Base-by-base conservation (phyloP, 2,329 filamentous ascomycete species). In the Ilyonectria robusta region DNA sequence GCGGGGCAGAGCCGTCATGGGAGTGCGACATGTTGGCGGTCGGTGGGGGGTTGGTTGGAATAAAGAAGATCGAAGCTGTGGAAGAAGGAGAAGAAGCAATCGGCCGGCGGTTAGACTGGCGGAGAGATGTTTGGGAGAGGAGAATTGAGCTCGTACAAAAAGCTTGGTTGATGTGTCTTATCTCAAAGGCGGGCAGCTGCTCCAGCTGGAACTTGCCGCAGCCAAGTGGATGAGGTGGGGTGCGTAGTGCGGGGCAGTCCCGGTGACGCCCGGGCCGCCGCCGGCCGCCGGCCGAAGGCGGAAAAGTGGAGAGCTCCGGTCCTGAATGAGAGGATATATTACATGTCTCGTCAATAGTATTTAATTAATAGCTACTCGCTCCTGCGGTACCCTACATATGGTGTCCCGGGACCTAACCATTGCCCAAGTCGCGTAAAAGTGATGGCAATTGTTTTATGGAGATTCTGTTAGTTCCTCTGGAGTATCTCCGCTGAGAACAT, bases 1-100 rank as follows among this genome's bases (percentile, higher is more conserved):
- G 90, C 37, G 86, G 84, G 53, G 84, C 84, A 71, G 77, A 76
- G 40, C 82, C 84, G 62, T 89, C 88, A 79, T 92, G 88, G 21
- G 85, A 83, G 76, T 81, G 82, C 37, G 81, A 77, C 80, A 82
- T 83, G 61, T 46, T 74, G 47, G 48, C 33, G 46, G 31, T 10
- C 15, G 40, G 7, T 5, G 47, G 56, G 33, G 19, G 23, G 21
- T 21, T 21, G 59, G n/a, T 53, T 35, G 15, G 35, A 31, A 23
- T 26, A n/a, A 23, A 21, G 19, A 11, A 10, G n/a, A 40, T 17
- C 26, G 40, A 17, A 47, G 60, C 48, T 37, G 23, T 55, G 17
- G n/a, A 23, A 51, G 19, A 40, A 9, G 33, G 13, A 40, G 6
- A 23, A 42, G 11, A 26, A 23, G 13, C 21, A 29, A 29, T 48